Percentiles rank a stretch among this genome's conserved stretches.
phyloP scores from a whole-genome alignment of 495 filamentous ascomycete species.

The Aspergillus affinis region DNA sequence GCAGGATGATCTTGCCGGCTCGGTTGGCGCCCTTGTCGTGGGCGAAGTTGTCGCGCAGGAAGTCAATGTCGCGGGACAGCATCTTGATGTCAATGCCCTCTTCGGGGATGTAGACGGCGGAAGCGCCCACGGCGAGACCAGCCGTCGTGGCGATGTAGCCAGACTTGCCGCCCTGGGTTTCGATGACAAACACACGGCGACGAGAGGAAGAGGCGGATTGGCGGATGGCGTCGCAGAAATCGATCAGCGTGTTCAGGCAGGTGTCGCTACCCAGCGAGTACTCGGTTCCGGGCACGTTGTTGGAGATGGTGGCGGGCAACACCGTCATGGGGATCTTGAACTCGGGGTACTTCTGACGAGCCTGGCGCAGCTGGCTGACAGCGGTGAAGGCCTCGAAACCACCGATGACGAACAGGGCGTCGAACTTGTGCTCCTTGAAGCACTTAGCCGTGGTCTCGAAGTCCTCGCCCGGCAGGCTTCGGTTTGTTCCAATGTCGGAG shows the following conservation, averaged over 20 bases:
- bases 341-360: constrained; percentile 70
- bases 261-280: constrained; percentile 97
- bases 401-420: constrained; percentile 89
- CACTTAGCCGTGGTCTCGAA: constrained; percentile 79
- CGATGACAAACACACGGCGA: constrained; percentile 93
- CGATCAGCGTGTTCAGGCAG: constrained; percentile 92
- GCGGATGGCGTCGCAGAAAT: constrained; percentile 96
- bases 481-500: constrained; percentile 97
- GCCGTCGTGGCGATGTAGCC: constrained; percentile 93
- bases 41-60: constrained; percentile 81
- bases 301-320: constrained; percentile 94
- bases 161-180: constrained; percentile 92
- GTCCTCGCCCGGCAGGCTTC: constrained; percentile 80
- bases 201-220: constrained; percentile 93
- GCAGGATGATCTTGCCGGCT: constrained; percentile 89
- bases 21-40: constrained; percentile 86
- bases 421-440: constrained; percentile 83
- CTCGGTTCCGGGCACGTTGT: constrained; percentile 97
- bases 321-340: constrained; percentile 93
- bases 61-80: constrained; percentile 86
- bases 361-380: constrained; percentile 79
- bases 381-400: constrained; percentile 98
- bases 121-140: constrained; percentile 83
- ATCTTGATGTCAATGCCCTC: constrained; percentile 93
- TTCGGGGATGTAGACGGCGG: constrained; percentile 97